Evolutionary conservation across 164 flowering plant species (phyloP).

Genomic region (Sextonia rubra): DNA sequence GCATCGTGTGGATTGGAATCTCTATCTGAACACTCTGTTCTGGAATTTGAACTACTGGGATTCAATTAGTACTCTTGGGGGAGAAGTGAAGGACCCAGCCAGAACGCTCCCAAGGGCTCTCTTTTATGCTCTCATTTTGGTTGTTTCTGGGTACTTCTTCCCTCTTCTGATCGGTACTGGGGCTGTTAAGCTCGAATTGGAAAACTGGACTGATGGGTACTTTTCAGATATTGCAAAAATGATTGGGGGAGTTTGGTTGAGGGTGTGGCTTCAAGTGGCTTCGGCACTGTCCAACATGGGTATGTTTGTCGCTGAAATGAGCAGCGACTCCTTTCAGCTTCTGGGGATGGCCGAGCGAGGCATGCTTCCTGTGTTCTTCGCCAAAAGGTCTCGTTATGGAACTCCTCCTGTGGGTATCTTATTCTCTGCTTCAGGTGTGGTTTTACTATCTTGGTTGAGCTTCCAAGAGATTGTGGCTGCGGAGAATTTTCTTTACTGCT

Average conservation of each 20-base stretch:
- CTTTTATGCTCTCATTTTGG: slow-evolving; percentile 41
- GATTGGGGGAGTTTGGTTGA: slow-evolving; percentile 51
- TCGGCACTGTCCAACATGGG: slow-evolving; percentile 58
- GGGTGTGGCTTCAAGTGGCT: slow-evolving; percentile 51
- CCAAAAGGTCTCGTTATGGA: slow-evolving; percentile 46
- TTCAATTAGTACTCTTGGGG: slow-evolving; percentile 51
- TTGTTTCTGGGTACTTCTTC: slow-evolving; percentile 40
- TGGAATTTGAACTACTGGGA: slow-evolving; percentile 69
- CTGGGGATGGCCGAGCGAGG: slow-evolving; percentile 64
- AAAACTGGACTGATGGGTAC: slow-evolving; percentile 51
- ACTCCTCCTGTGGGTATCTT: slow-evolving; percentile 49
- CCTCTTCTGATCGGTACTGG: slow-evolving; percentile 50
- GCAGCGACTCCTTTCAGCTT: slow-evolving; percentile 59
- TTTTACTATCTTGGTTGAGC: slow-evolving; percentile 50
- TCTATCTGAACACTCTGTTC: slow-evolving; percentile 51
- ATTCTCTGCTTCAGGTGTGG: slow-evolving; percentile 54
- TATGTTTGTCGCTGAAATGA: slow-evolving; percentile 59
- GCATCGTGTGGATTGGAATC: slow-evolving; percentile 39
- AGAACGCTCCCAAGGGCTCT: slow-evolving; percentile 47
- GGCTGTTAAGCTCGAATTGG: slow-evolving; percentile 34
- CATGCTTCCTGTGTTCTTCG: slow-evolving; percentile 49
- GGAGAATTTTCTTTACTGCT: slow-evolving; percentile 48
- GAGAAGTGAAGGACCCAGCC: slow-evolving; percentile 50
- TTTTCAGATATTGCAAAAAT: slow-evolving; percentile 44
- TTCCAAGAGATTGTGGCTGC: slow-evolving; percentile 56